Percentiles rank a stretch among this genome's conserved stretches.
phyloP scores from a whole-genome alignment of 306 rosid genomes.

The Quercus engelmannii region DNA sequence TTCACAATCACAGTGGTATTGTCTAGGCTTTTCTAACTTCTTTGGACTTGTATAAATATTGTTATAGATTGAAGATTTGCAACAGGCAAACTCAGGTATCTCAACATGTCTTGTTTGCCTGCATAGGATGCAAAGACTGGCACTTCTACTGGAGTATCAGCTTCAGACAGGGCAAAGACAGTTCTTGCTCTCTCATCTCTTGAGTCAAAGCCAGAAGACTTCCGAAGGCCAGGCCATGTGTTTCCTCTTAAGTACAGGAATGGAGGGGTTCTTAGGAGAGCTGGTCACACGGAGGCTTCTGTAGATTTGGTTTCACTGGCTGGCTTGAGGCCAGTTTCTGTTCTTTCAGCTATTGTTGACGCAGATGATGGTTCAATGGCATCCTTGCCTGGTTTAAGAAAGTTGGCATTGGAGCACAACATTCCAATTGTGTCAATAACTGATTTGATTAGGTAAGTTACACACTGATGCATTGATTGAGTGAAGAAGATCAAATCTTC shows the following conservation, averaged over 20 bases:
- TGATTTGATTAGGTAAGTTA: conserved; percentile 68
- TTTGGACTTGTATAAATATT: not conserved
- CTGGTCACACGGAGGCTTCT: conserved; percentile 90
- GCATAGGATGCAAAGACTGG: conserved; percentile 71
- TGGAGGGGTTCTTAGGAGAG: conserved; percentile 83
- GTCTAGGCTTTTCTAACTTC: not conserved
- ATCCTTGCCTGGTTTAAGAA: conserved; percentile 50
- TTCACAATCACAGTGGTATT: conserved; percentile 83
- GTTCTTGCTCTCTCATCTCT: conserved; percentile 56
- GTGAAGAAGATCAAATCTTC: not conserved
- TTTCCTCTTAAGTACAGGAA: conserved; percentile 77
- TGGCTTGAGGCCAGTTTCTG: conserved; percentile 62
- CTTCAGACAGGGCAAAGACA: conserved; percentile 76
- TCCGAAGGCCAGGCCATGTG: conserved; percentile 80
- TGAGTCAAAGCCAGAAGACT: conserved; percentile 57
- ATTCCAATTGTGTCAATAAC: conserved; percentile 78
- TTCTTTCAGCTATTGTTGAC: conserved; percentile 67
- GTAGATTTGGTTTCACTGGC: conserved; percentile 71
- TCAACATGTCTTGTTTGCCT: not conserved
- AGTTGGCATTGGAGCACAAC: conserved; percentile 42
- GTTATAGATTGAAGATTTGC: not conserved
- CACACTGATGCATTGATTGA: not conserved
- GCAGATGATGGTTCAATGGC: conserved; percentile 64
- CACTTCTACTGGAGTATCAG: conserved; percentile 74
- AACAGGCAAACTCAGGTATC: not conserved